Evolutionary conservation across 78 protist species (phyloP), one percentile per base, ranked within the genome.

Genomic region (Dictyostelium citrinum): DNA sequence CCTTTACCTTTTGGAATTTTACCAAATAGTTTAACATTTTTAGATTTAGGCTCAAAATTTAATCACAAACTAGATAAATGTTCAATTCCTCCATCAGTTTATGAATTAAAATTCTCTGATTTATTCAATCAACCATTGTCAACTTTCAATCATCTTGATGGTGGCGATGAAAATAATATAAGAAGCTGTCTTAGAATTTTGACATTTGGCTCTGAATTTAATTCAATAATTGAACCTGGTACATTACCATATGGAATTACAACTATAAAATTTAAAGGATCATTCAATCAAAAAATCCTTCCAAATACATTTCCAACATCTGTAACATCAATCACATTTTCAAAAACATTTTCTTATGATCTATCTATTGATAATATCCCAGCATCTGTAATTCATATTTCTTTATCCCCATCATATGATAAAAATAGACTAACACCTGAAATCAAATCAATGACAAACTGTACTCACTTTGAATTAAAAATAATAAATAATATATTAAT

Each of bases 1-100:
- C 46, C 64, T 11, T 7, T 79, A 20, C 2, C 10, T 2, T 2
- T 17, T 5, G 46, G 35, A 10, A 14, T 24, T 17, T 35, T 79
- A 49, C 84, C 84, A 31, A 29, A 29, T 14, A 33, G 39, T 33
- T 2, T 70, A 27, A 33, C 37, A 5, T 45, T 49, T 14, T 31
- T 83, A 8, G 43, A 14, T 16, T 71, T 83, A 4, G 90, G 90
- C 20, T 60, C 64, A 16, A 7, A 5, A 3, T 82, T 41, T 43
- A 82, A 82, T 37, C 78, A 82, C 27, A 3, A 4, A 14, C 11
- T 39, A 1, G 41, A 39, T 20, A 55, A 55, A 55, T 0, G 64
- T 55, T 35, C 37, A 10, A 33, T 82, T 5, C 90, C 90, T n/a
- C 7, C 12, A 4, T 83, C 90, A 17, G n/a, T 83, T 22, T n/a